Evolutionary conservation across 106 monocot species (phyloP), one percentile per base, ranked within the genome.

Genomic region (Iris macrosiphon): DNA sequence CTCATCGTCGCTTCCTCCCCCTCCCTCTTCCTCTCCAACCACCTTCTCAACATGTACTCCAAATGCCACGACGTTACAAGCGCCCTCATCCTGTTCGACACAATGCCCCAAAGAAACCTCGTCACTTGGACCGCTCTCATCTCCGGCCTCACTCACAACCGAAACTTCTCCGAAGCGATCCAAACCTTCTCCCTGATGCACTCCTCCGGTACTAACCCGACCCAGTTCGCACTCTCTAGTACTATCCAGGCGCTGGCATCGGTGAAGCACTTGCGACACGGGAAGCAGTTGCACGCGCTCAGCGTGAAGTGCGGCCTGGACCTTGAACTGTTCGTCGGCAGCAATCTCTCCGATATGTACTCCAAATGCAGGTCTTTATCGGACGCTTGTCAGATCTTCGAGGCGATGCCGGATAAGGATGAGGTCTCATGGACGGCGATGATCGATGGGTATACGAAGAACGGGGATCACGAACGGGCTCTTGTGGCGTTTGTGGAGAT

Each of bases 391-490:
- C 31, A 23, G 59, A 20, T 75, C 7, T 81, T 81, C 17, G 67
- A 81, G 18, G 52, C 51, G 46, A 61, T 81, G 67, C 67, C 72
- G 0, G 13, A 13, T 21, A 81, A 75, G 29, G 81, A 81, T 47
- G 71, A 67, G 59, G 71, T 81, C 7, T 52, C 75, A 1, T 81
- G 81, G 81, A 72, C 70, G 0, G 40, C 75, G 45, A 63, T 75
- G 72, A 81, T 81, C 6, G 81, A 75, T 49, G 81, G 75, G 66
- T 63, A 75, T 26, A 52, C 71, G 0, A 81, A 81, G 59, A 75
- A 67, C 38, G 71, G 67, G n/a, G 67, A 68, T 28, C 52, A 63
- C 1, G 47, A 71, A 6, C 13, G 43, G 20, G 67, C 81, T 8
- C 12, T 80, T 1, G 20, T 48, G 1, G 52, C 62, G n/a, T 75